These are phyloP conservation scores for Physcia stellaris DNA, from an alignment of 495 filamentous ascomycete genomes.

Conservation along the genomic window DNA sequence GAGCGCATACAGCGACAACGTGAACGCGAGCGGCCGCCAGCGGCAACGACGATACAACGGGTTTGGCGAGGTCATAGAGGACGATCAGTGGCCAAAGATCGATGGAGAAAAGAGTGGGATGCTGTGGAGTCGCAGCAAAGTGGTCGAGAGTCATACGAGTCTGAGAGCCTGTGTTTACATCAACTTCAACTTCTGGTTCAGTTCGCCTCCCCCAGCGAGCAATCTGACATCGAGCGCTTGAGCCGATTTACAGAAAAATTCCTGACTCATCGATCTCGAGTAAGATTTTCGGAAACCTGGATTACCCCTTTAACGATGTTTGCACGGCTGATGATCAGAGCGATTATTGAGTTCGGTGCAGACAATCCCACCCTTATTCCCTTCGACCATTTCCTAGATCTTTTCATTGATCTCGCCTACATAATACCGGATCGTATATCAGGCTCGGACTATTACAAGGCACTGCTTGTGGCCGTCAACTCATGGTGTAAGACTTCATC, in stretches of 20 bases:
- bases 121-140: constrained; percentile 3
- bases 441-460: constrained; percentile 30
- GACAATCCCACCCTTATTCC: too few relatives aligned
- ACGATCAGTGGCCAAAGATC: constrained; percentile 39
- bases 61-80: constrained; percentile 69
- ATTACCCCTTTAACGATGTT: constrained; percentile 32
- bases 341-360: constrained; percentile 13
- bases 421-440: constrained; percentile 34
- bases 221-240: constrained; percentile 28
- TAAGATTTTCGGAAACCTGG: constrained; percentile 33
- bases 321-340: constrained; percentile 31
- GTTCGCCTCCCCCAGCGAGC: constrained; percentile 29
- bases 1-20: constrained; percentile 69
- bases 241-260: constrained; percentile 31
- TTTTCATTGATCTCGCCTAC: constrained; percentile 25
- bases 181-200: constrained; percentile 37
- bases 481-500: too few relatives aligned
- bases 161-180: constrained; percentile 30
- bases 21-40: constrained; percentile 65
- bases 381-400: constrained; percentile 24
- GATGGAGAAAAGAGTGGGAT: constrained; percentile 61
- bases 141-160: constrained; percentile 22
- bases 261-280: too few relatives aligned
- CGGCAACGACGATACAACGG: constrained; percentile 61
- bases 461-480: too few relatives aligned